phyloP scores from a whole-genome alignment of 768 basidiomycete species.

The Leucosporidium yakuticum region DNA sequence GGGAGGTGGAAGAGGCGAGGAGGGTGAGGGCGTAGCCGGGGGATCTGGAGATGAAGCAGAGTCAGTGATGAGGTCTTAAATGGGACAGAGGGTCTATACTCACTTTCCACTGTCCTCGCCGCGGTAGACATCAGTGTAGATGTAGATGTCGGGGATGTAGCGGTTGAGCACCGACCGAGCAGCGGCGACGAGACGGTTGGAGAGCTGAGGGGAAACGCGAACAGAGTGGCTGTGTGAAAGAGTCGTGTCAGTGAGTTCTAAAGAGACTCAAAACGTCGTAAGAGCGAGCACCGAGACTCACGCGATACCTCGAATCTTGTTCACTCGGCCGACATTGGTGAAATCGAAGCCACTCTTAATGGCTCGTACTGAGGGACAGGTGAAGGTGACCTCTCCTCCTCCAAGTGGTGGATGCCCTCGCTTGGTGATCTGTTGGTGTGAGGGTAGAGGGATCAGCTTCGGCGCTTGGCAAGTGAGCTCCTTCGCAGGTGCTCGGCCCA shows the following conservation, averaged over 20 bases:
- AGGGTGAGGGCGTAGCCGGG: conserved; percentile 91
- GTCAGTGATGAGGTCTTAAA: background rate
- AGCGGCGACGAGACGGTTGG: conserved; percentile 94
- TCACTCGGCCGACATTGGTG: conserved; percentile 81
- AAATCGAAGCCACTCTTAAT: conserved; percentile 83
- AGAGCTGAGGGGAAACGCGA: conserved; percentile 93
- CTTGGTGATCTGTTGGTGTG: conserved; percentile 68
- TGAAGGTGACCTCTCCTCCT: conserved; percentile 86
- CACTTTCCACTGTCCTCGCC: conserved; percentile 96
- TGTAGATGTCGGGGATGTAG: conserved; percentile 95
- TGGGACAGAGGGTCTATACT: conserved; percentile 40
- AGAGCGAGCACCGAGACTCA: conserved; percentile 48
- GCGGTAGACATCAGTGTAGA: conserved; percentile 97
- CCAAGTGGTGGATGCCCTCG: conserved; percentile 86
- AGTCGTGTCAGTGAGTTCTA: conserved; percentile 12
- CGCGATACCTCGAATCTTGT: conserved; percentile 92
- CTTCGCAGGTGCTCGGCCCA: too few species aligned
- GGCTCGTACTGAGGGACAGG: conserved; percentile 86
- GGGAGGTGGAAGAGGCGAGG: conserved; percentile 85
- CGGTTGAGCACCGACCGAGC: conserved; percentile 87
- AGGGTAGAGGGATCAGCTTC: conserved; percentile 5
- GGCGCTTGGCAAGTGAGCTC: too few species aligned
- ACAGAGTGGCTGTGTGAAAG: conserved; percentile 69
- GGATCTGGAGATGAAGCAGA: conserved; percentile 54
- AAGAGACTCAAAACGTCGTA: background rate